Conservation (phyloP, 352 stramenopile genomes). For the Pythium vanterpoolii region DNA sequence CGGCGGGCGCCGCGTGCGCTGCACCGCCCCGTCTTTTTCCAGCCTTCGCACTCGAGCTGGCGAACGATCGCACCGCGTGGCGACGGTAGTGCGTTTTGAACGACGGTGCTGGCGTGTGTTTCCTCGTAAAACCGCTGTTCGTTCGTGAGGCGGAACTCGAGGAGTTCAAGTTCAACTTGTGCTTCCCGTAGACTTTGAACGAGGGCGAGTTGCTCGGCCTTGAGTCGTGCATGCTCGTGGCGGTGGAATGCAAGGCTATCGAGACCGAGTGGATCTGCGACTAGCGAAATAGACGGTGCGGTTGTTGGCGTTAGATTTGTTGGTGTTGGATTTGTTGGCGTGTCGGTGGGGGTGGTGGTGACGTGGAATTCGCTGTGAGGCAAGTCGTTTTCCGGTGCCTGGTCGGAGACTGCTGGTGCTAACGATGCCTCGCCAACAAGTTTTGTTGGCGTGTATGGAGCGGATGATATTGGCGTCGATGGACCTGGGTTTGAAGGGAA, state of each 20-base stretch:
- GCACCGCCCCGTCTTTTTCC: slow-evolving; percentile 21
- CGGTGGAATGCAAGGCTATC: slow-evolving; percentile 1
- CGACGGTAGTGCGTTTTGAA: slow-evolving; percentile 8
- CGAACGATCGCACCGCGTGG: slow-evolving; percentile 1
- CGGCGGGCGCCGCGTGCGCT: slow-evolving; percentile 1
- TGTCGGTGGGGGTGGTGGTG: background rate
- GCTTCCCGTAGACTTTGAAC: background rate
- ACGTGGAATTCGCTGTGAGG: background rate
- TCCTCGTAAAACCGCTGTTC: slow-evolving; percentile 7
- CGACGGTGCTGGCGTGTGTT: background rate
- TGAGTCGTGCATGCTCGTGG: slow-evolving; percentile 6
- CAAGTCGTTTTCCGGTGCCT: background rate
- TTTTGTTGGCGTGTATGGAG: background rate
- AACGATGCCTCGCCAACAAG: background rate
- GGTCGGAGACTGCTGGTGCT: background rate
- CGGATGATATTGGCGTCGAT: background rate
- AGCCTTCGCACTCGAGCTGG: slow-evolving; percentile 7
- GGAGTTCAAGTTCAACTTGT: background rate
- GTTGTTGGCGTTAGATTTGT: background rate
- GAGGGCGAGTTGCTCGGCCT: background rate
- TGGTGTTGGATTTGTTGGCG: background rate
- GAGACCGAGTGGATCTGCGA: background rate
- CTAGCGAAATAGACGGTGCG: background rate
- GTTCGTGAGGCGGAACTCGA: slow-evolving; percentile 1
- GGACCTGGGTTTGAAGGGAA: background rate